Percentiles rank a stretch among this genome's conserved stretches.
phyloP scores from a whole-genome alignment of 805 yeast species.

The Zygosaccharomyces gambellarensis region DNA sequence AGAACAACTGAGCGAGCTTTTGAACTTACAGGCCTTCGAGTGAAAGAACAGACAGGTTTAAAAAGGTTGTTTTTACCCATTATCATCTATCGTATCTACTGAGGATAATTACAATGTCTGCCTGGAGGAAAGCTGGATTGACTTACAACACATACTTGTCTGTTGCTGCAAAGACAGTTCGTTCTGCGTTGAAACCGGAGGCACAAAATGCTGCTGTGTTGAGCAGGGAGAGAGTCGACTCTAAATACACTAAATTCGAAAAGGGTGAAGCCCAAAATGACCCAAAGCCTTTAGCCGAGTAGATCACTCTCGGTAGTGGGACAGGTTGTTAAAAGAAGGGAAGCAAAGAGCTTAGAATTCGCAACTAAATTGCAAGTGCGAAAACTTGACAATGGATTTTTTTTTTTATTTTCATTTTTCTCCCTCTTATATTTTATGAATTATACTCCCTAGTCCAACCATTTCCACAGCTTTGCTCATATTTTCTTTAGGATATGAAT shows the following conservation, averaged over 20 bases:
- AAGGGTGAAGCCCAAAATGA: slow-evolving; percentile 54
- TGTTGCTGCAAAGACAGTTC: slow-evolving; percentile 82
- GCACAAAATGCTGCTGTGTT: slow-evolving; percentile 62
- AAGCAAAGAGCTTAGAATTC: not conserved
- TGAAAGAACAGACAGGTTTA: not conserved
- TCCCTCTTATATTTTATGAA: not conserved
- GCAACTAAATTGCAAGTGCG: not conserved
- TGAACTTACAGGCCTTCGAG: not conserved
- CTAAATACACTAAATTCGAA: slow-evolving; percentile 62
- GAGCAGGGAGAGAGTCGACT: slow-evolving; percentile 71
- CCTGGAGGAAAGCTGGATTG: slow-evolving; percentile 65
- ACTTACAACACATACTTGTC: slow-evolving; percentile 83
- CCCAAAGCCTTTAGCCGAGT: slow-evolving; percentile 32
- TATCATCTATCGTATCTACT: not conserved
- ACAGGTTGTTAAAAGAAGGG: not conserved
- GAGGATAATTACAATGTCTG: slow-evolving; percentile 37
- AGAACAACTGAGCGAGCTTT: not conserved
- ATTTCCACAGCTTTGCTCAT: not conserved
- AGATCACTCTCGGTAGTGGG: slow-evolving; percentile 5
- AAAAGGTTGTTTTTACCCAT: not conserved
- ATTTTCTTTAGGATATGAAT: not conserved
- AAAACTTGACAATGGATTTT: not conserved
- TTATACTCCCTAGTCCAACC: not conserved
- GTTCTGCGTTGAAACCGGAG: slow-evolving; percentile 85
- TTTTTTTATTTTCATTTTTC: too few species aligned